Evolutionary conservation across 1,284 basidiomycete species (phyloP), one percentile per base, ranked within the genome.

Genomic region (Caloboletus firmus): DNA sequence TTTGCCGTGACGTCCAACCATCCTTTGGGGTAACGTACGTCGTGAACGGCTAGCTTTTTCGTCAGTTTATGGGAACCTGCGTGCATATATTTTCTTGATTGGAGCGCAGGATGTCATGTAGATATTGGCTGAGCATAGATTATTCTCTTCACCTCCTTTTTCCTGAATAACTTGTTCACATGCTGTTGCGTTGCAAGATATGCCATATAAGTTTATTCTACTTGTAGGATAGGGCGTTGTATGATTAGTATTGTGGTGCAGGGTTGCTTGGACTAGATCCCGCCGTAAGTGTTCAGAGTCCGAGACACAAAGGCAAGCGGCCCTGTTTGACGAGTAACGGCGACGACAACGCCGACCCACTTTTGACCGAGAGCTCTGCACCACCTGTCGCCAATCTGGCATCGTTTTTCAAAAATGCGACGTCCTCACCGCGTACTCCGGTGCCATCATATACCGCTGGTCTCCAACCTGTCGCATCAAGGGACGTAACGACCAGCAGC

Each of bases 401-500:
- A 48, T 66, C 70, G 43, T 79, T 80, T 65, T 77, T 80, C 56
- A 74, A 69, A 62, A 68, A 76, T 74, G 75, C 69, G 54, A 64
- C 76, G 45, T 37, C 54, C 6, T 54, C 62, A 35, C 73, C 77
- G 63, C 82, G 82, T 66, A 67, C 77, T 48, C 74, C 77, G 54
- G 69, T 72, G 43, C 74, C 82, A 20, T 72, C 82, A n/a, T 82
- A 79, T 65, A 76, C 79, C 8, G 62, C 75, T 24, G 76, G 77
- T 40, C 76, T 85, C 32, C 79, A 79, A 45, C 83, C 84, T 22
- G 75, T 82, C 58, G 79, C 76, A 3, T 78, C 79, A 5, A 76
- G 74, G 58, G 80, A 84, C 71, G 68, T 71, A 47, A 67, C 72
- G 51, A 68, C 72, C 32, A 5, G 11, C 39, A 73, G 73, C 49